Conservation (phyloP, 2,329 filamentous ascomycete genomes). For the Phyllachora maydis region DNA sequence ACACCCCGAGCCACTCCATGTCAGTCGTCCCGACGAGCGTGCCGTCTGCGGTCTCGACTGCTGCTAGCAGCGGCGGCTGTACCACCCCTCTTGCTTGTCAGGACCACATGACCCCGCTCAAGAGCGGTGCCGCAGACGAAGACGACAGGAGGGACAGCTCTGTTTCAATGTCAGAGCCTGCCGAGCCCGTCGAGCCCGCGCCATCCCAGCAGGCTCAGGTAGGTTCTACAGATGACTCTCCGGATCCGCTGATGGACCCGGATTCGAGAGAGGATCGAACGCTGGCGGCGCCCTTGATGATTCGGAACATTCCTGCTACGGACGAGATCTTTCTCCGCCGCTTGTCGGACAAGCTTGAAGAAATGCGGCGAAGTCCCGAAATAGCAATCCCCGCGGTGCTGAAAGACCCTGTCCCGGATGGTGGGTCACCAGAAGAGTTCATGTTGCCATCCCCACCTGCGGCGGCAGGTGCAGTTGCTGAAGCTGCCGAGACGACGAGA, state of each 20-base stretch:
- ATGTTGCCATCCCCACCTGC: too few species aligned
- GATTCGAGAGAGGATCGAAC: slow-evolving; percentile 22
- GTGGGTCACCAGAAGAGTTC: too few species aligned
- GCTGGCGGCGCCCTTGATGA: slow-evolving; percentile 29
- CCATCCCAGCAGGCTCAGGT: too few species aligned
- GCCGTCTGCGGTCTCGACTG: slow-evolving; percentile 17
- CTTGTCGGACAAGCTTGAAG: slow-evolving; percentile 28
- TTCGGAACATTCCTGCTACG: slow-evolving; percentile 31
- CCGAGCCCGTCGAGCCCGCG: slow-evolving; percentile 5
- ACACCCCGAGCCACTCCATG: slow-evolving; percentile 39
- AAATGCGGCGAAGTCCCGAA: slow-evolving; percentile 19
- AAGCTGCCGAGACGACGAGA: slow-evolving; percentile 8
- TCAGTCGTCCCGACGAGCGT: slow-evolving; percentile 25
- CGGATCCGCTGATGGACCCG: slow-evolving; percentile 13
- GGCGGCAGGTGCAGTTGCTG: slow-evolving; percentile 3
- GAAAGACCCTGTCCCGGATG: slow-evolving; percentile 7
- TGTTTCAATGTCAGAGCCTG: slow-evolving; percentile 1
- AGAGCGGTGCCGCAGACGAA: slow-evolving; percentile 1
- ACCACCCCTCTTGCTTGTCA: slow-evolving; percentile 13
- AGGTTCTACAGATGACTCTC: too few species aligned
- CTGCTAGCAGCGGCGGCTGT: slow-evolving; percentile 16
- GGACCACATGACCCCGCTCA: slow-evolving; percentile 4
- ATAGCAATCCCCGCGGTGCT: slow-evolving; percentile 23
- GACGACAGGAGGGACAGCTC: neutral
- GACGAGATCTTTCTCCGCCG: slow-evolving; percentile 31